These are phyloP conservation scores for Polytrichum commune DNA, from an alignment of 225 moss, liverwort and hornwort genomes.

Conservation along the genomic window DNA sequence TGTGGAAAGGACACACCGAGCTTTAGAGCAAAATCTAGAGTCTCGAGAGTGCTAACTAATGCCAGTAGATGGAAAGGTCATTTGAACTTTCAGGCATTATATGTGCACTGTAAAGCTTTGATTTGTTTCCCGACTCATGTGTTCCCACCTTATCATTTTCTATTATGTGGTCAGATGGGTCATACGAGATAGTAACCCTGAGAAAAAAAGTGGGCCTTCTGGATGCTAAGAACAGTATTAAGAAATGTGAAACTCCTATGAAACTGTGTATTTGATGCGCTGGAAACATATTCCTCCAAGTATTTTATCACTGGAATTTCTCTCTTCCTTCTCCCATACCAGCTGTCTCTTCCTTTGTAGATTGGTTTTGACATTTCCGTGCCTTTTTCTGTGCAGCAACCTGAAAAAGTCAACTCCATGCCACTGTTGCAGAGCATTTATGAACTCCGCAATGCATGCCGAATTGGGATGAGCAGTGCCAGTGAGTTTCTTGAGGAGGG, in stretches of 20 bases:
- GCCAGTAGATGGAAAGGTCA: not conserved
- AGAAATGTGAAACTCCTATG: too few relatives aligned
- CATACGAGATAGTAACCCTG: conserved; percentile 4
- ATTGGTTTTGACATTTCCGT: not conserved
- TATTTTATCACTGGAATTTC: too few relatives aligned
- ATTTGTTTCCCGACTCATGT: not conserved
- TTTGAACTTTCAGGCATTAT: not conserved
- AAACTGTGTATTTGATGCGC: too few relatives aligned
- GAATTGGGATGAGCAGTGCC: conserved; percentile 28
- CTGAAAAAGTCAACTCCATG: conserved; percentile 15
- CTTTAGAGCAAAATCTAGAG: too few relatives aligned
- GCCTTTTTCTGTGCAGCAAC: conserved; percentile 20
- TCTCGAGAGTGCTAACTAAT: too few relatives aligned
- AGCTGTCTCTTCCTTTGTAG: not conserved
- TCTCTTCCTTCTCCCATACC: too few relatives aligned
- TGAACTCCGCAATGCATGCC: conserved; percentile 40
- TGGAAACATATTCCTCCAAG: too few relatives aligned
- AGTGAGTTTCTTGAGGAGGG: conserved; percentile 26
- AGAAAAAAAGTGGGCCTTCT: conserved; percentile 20
- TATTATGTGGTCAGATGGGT: conserved; percentile 12
- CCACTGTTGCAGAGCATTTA: conserved; percentile 39
- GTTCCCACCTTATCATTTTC: not conserved
- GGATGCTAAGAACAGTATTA: not conserved
- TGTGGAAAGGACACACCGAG: too few relatives aligned
- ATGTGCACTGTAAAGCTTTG: not conserved